phyloP scores from a whole-genome alignment of 257 asterid genomes.

The Thymus quinquecostatus region DNA sequence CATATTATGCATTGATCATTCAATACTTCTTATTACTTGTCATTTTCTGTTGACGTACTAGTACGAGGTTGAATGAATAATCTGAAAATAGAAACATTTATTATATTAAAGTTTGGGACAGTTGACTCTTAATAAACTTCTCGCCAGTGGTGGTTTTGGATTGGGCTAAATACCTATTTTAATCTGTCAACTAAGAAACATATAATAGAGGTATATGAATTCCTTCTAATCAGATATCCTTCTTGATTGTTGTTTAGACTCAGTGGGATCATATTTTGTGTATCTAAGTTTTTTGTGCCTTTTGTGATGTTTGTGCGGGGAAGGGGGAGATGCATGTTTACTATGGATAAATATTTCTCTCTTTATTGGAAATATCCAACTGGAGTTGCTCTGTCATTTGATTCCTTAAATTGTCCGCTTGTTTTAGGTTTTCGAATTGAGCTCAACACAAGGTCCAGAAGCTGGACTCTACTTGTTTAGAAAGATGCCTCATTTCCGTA shows the following conservation, averaged over 20 bases:
- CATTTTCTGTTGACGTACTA: not conserved
- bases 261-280: not conserved
- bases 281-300: not conserved
- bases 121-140: not conserved
- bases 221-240: not conserved
- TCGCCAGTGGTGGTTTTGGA: conserved; percentile 6
- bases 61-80: not conserved
- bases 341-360: conserved; percentile 7
- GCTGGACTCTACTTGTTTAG: conserved; percentile 83
- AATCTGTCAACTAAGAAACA: too few species aligned
- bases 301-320: too few species aligned
- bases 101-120: conserved; percentile 11
- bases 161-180: conserved; percentile 1
- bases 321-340: too few species aligned
- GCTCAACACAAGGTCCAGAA: conserved; percentile 93
- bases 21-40: conserved; percentile 3
- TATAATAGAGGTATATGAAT: not conserved
- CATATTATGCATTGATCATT: conserved; percentile 1
- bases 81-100: not conserved
- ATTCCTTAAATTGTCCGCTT: conserved; percentile 24
- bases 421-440: conserved; percentile 74
- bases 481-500: conserved; percentile 85
- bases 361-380: conserved; percentile 6
- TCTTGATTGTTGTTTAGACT: conserved; percentile 20
- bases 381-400: conserved; percentile 6